phyloP scores from a whole-genome alignment of 257 asterid species.

The Przewalskia tangutica region DNA sequence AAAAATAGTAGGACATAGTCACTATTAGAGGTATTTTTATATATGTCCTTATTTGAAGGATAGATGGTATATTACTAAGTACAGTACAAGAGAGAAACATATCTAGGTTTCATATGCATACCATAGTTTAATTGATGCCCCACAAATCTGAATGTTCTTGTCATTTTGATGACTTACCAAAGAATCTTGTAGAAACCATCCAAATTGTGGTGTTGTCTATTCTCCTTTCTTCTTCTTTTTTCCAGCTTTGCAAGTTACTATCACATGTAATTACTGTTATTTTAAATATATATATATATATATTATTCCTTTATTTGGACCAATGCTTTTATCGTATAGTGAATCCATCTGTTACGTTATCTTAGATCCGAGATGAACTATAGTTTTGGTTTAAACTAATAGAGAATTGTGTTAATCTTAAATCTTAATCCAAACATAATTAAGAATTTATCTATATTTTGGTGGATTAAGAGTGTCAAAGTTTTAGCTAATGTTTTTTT shows the following conservation, averaged over 20 bases:
- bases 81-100: neutral
- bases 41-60: slow-evolving; percentile 9
- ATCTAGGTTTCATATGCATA: neutral
- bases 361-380: neutral
- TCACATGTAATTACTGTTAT: neutral
- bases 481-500: neutral
- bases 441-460: neutral
- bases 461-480: neutral
- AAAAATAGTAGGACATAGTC: neutral
- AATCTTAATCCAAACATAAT: neutral
- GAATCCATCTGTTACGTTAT: neutral
- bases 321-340: neutral
- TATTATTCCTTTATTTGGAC: neutral
- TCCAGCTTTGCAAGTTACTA: neutral
- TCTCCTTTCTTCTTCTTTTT: neutral
- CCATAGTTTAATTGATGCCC: slow-evolving; percentile 2
- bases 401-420: neutral
- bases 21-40: neutral
- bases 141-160: neutral
- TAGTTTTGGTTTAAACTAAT: neutral
- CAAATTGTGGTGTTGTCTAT: slow-evolving; percentile 6
- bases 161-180: slow-evolving; percentile 5
- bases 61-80: neutral
- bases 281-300: too few relatives aligned
- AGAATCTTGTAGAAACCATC: slow-evolving; percentile 8